Conservation (phyloP, 2,329 filamentous ascomycete genomes). For the Fusarium newnesense region DNA sequence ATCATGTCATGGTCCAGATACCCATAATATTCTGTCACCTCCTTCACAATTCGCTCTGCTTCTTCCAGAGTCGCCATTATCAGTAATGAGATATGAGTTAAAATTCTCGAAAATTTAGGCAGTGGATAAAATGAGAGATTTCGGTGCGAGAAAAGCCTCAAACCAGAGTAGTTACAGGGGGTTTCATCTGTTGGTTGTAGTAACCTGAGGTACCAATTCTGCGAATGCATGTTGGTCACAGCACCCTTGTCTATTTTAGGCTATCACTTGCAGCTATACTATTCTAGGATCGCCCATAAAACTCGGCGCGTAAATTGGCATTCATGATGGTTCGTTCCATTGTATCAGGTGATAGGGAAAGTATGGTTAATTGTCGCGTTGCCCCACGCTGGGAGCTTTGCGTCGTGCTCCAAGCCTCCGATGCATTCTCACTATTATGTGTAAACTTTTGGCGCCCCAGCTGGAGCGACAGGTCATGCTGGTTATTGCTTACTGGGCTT, state of each 20-base stretch:
- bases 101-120: background rate
- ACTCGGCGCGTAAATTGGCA: background rate
- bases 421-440: no score
- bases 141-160: rapidly evolving
- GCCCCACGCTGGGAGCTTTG: no score
- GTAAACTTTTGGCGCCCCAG: no score
- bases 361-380: no score
- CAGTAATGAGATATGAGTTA: background rate
- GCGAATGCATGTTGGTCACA: constrained; percentile 25
- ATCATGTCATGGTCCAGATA: constrained; percentile 28
- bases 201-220: background rate
- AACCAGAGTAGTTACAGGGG: background rate
- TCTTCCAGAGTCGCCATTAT: constrained; percentile 24
- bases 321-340: no score
- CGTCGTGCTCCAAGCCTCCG: no score
- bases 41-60: constrained; percentile 20
- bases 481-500: no score
- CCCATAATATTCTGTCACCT: constrained; percentile 20
- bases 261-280: background rate
- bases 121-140: background rate
- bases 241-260: background rate
- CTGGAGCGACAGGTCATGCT: no score
- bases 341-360: no score
- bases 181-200: rapidly evolving
- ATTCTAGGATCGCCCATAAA: background rate